Evolutionary conservation across 768 basidiomycete species (phyloP).

Genomic region (Trametes cingulata): DNA sequence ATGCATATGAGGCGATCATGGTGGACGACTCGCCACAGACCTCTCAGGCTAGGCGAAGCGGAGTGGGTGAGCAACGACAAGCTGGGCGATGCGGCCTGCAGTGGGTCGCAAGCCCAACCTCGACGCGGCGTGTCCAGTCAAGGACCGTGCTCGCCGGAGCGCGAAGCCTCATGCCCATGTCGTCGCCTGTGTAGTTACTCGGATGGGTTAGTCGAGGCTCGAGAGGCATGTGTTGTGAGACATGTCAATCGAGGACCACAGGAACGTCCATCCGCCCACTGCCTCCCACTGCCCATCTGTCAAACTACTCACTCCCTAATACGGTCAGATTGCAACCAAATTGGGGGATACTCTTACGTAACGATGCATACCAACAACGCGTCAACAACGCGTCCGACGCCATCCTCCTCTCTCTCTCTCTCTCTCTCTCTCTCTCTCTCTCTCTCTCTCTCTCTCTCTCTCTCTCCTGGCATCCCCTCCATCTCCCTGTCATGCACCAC

Average conservation of each 20-base stretch:
- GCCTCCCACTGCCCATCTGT: neutral
- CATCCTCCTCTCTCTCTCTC: neutral
- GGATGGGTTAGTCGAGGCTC: neutral
- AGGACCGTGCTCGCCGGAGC: neutral
- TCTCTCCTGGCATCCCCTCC: too few relatives aligned
- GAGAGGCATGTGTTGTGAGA: too few relatives aligned
- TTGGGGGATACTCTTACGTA: neutral
- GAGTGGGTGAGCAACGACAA: too few relatives aligned
- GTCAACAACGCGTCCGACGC: conserved; percentile 16
- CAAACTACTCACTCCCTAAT: neutral
- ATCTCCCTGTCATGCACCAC: too few relatives aligned
- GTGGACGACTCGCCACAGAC: too few relatives aligned
- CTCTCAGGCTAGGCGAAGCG: too few relatives aligned
- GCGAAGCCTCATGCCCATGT: neutral
- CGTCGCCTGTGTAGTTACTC: neutral
- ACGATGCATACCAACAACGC: conserved; percentile 11
- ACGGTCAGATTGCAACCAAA: neutral
- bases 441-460: neutral
- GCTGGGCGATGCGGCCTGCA: too few relatives aligned
- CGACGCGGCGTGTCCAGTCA: too few relatives aligned
- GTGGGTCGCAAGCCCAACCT: too few relatives aligned
- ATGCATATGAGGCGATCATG: too few relatives aligned
- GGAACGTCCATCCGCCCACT: too few relatives aligned
- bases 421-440: neutral
- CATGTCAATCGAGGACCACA: neutral